Conservation (phyloP, 75 land plant genomes). For the Larix kaempferi region DNA sequence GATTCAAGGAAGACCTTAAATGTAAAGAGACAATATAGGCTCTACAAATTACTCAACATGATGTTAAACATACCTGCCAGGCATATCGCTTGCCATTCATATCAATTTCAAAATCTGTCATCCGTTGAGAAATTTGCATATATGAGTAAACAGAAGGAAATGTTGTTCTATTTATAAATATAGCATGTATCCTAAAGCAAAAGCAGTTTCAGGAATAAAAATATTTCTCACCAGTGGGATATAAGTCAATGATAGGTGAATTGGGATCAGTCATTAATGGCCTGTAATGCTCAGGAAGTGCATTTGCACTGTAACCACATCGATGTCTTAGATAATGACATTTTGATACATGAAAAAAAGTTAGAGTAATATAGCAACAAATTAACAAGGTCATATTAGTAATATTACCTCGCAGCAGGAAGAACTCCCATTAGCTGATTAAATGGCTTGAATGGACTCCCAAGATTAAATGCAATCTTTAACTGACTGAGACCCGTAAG, state of each 20-base stretch:
- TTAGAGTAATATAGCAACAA: not conserved
- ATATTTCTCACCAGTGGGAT: slow-evolving; percentile 29
- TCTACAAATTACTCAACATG: not conserved
- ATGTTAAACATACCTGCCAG: slow-evolving; percentile 36
- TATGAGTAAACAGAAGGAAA: not conserved
- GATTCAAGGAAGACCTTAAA: not conserved
- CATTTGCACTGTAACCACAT: slow-evolving; percentile 20
- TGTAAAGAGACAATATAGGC: not conserved
- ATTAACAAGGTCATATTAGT: not conserved
- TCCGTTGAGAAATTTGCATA: not conserved
- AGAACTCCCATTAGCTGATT: slow-evolving; percentile 43
- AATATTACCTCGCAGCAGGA: slow-evolving; percentile 34
- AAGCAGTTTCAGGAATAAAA: not conserved
- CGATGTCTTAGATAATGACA: not conserved
- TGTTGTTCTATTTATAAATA: not conserved
- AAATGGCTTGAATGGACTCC: slow-evolving; percentile 41
- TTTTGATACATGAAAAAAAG: not conserved
- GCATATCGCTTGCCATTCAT: slow-evolving; percentile 43
- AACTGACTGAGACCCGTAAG: slow-evolving; percentile 9
- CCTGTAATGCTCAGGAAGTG: slow-evolving; percentile 29
- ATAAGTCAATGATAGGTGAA: slow-evolving; percentile 33
- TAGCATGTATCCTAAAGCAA: not conserved
- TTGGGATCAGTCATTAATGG: slow-evolving; percentile 21
- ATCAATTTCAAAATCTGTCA: slow-evolving; percentile 48
- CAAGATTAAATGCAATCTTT: slow-evolving; percentile 13